phyloP scores from a whole-genome alignment of 2,329 filamentous ascomycete genomes.

The Endocalyx cinctus region DNA sequence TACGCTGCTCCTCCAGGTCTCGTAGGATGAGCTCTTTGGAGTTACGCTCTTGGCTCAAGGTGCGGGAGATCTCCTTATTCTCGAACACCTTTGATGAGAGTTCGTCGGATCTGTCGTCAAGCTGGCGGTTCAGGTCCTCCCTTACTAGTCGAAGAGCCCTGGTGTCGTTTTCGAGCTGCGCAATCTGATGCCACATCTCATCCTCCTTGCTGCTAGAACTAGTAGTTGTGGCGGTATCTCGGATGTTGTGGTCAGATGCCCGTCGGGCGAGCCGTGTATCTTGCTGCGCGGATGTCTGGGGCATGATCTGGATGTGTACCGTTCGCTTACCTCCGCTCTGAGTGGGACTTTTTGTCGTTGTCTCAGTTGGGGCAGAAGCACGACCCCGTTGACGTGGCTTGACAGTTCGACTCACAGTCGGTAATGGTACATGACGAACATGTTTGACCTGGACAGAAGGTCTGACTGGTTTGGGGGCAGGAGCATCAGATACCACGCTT shows the following conservation, averaged over 20 bases:
- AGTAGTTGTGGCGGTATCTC: too few relatives aligned
- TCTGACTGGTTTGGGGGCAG: constrained; percentile 14
- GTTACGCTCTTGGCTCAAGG: constrained; percentile 24
- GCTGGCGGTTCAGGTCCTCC: constrained; percentile 24
- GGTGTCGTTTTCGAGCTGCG: constrained; percentile 31
- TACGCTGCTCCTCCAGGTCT: constrained; percentile 30
- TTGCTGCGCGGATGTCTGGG: constrained; percentile 12
- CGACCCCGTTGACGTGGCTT: constrained; percentile 20
- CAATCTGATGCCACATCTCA: too few relatives aligned
- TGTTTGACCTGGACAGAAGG: constrained; percentile 22
- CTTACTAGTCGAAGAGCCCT: constrained; percentile 25
- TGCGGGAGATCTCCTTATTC: constrained; percentile 25
- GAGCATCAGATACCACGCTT: constrained; percentile 29
- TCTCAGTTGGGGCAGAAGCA: constrained; percentile 14
- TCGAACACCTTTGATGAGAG: constrained; percentile 22
- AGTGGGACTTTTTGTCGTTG: constrained; percentile 19
- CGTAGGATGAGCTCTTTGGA: constrained; percentile 27
- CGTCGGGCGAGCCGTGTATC: too few relatives aligned
- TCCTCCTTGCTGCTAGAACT: too few relatives aligned
- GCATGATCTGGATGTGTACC: constrained; percentile 26
- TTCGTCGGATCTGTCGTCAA: constrained; percentile 25
- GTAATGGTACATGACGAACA: constrained; percentile 21
- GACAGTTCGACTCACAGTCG: constrained; percentile 17
- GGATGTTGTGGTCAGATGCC: too few relatives aligned
- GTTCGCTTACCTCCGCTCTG: constrained; percentile 23